Percentiles rank a stretch among this genome's conserved stretches.
Conservation (phyloP, 305 asterid species). For the Andrographis paniculata region DNA sequence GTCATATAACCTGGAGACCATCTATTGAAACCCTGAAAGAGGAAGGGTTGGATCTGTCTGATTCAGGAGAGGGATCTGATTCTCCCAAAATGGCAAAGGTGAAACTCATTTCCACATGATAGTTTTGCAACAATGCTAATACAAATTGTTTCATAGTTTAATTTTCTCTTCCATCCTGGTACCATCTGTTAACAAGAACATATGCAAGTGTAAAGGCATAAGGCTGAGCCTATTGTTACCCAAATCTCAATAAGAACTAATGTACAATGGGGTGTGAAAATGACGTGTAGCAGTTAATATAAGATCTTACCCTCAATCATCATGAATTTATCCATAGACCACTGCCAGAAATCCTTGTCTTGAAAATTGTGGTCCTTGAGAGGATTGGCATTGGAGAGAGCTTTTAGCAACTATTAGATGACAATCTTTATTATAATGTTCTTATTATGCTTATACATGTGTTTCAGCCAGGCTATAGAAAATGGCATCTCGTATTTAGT, state of each 20-base stretch:
- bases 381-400: no score
- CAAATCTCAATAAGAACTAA: neutral
- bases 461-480: slow-evolving; percentile 62
- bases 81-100: slow-evolving; percentile 60
- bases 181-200: no score
- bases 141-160: no score
- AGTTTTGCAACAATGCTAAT: slow-evolving; percentile 3
- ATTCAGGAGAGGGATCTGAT: slow-evolving; percentile 29
- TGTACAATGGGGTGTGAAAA: neutral
- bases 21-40: slow-evolving; percentile 82
- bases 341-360: neutral
- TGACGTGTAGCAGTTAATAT: neutral
- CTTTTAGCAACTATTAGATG: neutral
- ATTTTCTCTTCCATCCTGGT: no score
- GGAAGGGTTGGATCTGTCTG: slow-evolving; percentile 72
- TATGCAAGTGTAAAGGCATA: no score
- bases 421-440: neutral
- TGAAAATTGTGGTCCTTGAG: neutral
- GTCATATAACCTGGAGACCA: slow-evolving; percentile 78
- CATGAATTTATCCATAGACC: neutral
- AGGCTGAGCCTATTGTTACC: no score
- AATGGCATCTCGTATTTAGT: slow-evolving; percentile 70
- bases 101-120: slow-evolving; percentile 8
- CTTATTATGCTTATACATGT: slow-evolving; percentile 9
- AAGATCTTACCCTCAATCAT: neutral